phyloP scores from a whole-genome alignment of 2,329 filamentous ascomycete genomes.

The Cytospora piceae region DNA sequence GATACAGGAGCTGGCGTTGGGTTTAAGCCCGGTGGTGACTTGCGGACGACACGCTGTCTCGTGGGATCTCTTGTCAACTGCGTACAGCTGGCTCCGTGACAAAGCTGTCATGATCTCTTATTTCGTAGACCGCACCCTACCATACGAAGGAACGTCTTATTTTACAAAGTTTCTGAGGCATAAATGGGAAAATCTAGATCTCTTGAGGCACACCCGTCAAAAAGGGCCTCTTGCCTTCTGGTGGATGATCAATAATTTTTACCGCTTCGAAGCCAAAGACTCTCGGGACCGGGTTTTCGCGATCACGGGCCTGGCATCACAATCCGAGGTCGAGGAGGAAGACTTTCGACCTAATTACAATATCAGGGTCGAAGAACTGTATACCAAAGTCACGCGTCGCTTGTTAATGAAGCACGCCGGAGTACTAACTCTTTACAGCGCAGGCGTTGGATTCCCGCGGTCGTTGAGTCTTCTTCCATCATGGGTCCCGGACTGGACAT shows the following conservation, averaged over 20 bases:
- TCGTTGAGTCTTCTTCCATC: not conserved
- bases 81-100: not conserved
- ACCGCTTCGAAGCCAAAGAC: not conserved
- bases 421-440: not conserved
- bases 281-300: conserved; percentile 12
- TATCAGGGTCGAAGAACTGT: not conserved
- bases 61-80: not conserved
- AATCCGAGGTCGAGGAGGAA: not conserved
- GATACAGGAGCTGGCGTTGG: conserved; percentile 29
- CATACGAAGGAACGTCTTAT: not conserved
- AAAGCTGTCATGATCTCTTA: no score
- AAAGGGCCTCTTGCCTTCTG: not conserved
- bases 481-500: conserved; percentile 6
- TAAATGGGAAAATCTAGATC: not conserved
- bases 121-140: no score
- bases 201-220: no score
- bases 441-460: not conserved
- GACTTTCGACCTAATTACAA: not conserved
- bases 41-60: conserved; percentile 9
- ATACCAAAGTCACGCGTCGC: not conserved
- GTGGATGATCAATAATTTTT: not conserved
- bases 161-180: no score
- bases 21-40: not conserved
- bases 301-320: conserved; percentile 1
- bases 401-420: not conserved